Evolutionary conservation across 306 rosid species (phyloP), one percentile per base, ranked within the genome.

Genomic region (Prosopis cineraria): DNA sequence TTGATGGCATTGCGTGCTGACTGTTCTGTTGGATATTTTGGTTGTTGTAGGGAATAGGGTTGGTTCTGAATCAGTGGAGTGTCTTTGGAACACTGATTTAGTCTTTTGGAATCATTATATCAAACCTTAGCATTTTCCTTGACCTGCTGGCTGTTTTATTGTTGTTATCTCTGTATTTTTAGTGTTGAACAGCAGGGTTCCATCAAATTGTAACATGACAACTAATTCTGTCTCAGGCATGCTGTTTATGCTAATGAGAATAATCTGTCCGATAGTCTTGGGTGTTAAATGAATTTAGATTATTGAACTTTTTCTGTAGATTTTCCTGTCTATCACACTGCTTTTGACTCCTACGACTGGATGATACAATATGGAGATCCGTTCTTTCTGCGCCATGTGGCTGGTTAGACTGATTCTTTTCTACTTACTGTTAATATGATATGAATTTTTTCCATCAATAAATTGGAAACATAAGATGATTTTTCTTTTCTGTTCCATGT

Each of bases 291-390:
- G 44, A 65, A 47, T 56, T 34, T 48, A 29, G 17, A 45, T 60
- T 63, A 74, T 84, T 80, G 29, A 47, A 47, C 34, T 77, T 25
- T 33, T 52, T 17, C 30, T 36, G 14, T 64, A 94, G 98, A 92
- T 86, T 92, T 94, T 88, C 96, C 98, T 16, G 97, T 90, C 62
- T 94, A 94, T 73, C 98, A 94, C 86, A 94, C 98, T 56, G 97
- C 97, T 65, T 94, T 88, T 19, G 98, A 94, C 80, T 87, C 97
- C 39, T 94, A 88, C 81, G 86, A 88, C 72, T 94, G 98, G 98
- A 94, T 94, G 98, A 85, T 70, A 70, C 83, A 82, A 45, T 79
- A 89, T 78, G 98, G 95, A 80, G 98, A 94, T 81, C 98, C 98
- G 75, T 87, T 83, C 76, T 94, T 94, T 86, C 91, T 80, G 56